These are phyloP conservation scores for Aureobasidium lini DNA, from an alignment of 2,329 filamentous ascomycete species.

Conservation along the genomic window DNA sequence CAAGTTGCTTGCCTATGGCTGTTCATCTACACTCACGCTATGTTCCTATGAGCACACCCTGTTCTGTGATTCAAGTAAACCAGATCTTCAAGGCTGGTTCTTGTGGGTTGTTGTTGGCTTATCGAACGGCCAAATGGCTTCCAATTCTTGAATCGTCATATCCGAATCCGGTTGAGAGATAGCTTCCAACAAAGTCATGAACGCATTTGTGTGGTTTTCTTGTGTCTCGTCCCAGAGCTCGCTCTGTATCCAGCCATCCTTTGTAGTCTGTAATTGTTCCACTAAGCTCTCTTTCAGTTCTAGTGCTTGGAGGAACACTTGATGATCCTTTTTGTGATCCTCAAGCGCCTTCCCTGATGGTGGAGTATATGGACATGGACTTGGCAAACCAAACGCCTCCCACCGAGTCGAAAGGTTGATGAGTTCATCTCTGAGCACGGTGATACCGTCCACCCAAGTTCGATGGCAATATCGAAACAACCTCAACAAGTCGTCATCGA, in stretches of 20 bases:
- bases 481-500: constrained; percentile 9
- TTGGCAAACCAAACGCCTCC: constrained; percentile 1
- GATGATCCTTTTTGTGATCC: neutral
- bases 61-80: neutral
- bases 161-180: constrained; percentile 7
- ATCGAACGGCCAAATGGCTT: constrained; percentile 11
- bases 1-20: neutral
- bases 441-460: constrained; percentile 9
- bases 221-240: constrained; percentile 5
- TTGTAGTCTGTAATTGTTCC: constrained; percentile 5
- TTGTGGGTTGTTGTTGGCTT: constrained; percentile 3
- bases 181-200: constrained; percentile 4
- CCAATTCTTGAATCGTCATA: constrained; percentile 6
- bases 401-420: constrained; percentile 6
- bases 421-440: constrained; percentile 5
- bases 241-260: constrained; percentile 3
- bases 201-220: neutral
- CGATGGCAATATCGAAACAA: constrained; percentile 11
- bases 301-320: neutral
- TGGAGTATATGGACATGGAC: constrained; percentile 9
- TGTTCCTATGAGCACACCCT: neutral
- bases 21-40: neutral
- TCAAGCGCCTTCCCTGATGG: constrained; percentile 1
- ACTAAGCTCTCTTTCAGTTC: constrained; percentile 4
- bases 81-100: constrained; percentile 1